Evolutionary conservation across 345 rosid genomes (phyloP).

Genomic region (Combretum micranthum): DNA sequence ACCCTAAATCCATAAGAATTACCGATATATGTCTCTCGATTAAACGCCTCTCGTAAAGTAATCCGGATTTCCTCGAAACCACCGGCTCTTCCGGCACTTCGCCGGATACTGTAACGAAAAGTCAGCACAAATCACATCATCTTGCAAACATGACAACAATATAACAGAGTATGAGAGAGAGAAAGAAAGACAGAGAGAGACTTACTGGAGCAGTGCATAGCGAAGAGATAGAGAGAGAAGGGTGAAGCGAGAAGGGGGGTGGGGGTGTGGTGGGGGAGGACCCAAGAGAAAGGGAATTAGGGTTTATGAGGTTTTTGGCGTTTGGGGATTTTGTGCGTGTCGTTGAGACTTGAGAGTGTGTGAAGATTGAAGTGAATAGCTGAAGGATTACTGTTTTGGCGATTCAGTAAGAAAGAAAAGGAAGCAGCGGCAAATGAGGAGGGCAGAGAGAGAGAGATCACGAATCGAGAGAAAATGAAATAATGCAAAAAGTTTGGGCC

Average conservation of each 20-base stretch:
- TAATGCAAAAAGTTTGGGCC: no score
- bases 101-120: slow-evolving; percentile 61
- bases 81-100: slow-evolving; percentile 95
- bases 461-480: no score
- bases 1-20: slow-evolving; percentile 26
- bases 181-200: slow-evolving; percentile 5
- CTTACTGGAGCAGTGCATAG: slow-evolving; percentile 84
- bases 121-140: slow-evolving; percentile 2
- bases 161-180: background rate
- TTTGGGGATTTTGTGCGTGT: no score
- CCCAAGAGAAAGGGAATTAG: slow-evolving; percentile 17
- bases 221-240: background rate
- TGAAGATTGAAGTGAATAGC: no score
- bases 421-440: no score
- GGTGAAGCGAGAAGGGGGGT: no score
- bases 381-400: no score
- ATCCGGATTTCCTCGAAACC: slow-evolving; percentile 70
- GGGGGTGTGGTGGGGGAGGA: no score
- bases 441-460: no score
- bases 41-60: slow-evolving; percentile 81
- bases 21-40: slow-evolving; percentile 82
- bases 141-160: background rate
- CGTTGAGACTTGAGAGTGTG: no score
- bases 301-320: slow-evolving; percentile 10
- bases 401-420: no score